Percentiles rank a stretch among this genome's conserved stretches.
Conservation (phyloP, 805 yeast species). For the Metschnikowia dekortorum region DNA sequence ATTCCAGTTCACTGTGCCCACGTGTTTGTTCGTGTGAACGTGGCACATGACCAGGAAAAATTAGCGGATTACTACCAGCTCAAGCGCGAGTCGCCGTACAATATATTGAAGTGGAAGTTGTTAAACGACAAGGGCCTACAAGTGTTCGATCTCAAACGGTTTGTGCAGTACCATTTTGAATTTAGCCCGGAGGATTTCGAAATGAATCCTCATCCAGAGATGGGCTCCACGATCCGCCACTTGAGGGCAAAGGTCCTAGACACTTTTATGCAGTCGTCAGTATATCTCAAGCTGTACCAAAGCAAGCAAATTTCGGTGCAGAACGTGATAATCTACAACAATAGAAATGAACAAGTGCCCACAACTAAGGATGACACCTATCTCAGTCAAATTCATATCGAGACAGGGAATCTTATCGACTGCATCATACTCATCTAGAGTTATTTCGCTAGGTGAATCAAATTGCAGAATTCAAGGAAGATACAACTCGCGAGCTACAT, state of each 20-base stretch:
- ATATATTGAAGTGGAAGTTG: slow-evolving; percentile 16
- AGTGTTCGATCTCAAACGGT: slow-evolving; percentile 16
- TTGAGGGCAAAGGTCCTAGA: slow-evolving; percentile 54
- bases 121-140: slow-evolving; percentile 16
- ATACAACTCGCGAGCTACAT: not conserved
- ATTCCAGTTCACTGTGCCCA: slow-evolving; percentile 80
- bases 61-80: slow-evolving; percentile 27
- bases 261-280: slow-evolving; percentile 44
- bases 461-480: not conserved
- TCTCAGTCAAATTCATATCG: slow-evolving; percentile 35
- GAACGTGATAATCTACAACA: slow-evolving; percentile 30
- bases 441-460: not conserved
- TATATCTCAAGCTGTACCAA: slow-evolving; percentile 19
- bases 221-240: slow-evolving; percentile 64
- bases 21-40: slow-evolving; percentile 51
- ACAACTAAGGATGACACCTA: slow-evolving; percentile 22
- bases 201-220: slow-evolving; percentile 53
- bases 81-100: slow-evolving; percentile 24
- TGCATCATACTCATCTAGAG: slow-evolving; percentile 10
- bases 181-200: slow-evolving; percentile 80
- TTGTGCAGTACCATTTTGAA: slow-evolving; percentile 61
- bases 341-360: slow-evolving; percentile 22
- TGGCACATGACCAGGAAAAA: slow-evolving; percentile 20
- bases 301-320: slow-evolving; percentile 5
- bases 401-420: slow-evolving; percentile 41